phyloP scores from a whole-genome alignment of 257 asterid species.

The Euphrasia confusa region DNA sequence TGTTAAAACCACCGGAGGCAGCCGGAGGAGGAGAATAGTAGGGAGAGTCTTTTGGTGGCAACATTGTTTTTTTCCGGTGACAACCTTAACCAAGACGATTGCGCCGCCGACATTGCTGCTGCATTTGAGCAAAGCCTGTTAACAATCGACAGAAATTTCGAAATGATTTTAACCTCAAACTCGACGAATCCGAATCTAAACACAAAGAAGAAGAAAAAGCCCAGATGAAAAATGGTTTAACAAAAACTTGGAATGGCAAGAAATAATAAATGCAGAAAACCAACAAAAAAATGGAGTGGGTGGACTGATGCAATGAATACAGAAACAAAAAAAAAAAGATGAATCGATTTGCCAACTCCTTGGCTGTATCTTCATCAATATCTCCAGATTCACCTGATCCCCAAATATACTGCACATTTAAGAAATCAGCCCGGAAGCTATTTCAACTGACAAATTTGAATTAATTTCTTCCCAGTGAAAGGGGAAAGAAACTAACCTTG shows the following conservation, averaged over 20 bases:
- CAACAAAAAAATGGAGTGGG: conserved; percentile 26
- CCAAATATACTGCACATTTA: not conserved
- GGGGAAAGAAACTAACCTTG: conserved; percentile 45
- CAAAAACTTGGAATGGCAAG: conserved; percentile 16
- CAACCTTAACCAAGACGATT: conserved; percentile 12
- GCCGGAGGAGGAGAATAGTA: conserved; percentile 22
- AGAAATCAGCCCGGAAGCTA: conserved; percentile 14
- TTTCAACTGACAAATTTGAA: conserved; percentile 16
- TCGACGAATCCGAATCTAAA: not conserved
- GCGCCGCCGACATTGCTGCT: conserved; percentile 21
- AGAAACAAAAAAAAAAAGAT: not conserved
- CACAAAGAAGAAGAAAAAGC: not conserved
- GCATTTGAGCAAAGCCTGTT: not conserved
- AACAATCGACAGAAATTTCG: no score
- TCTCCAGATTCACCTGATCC: conserved; percentile 73
- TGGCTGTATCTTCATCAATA: conserved; percentile 80
- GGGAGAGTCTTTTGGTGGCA: conserved; percentile 28
- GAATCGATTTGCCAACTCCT: conserved; percentile 54
- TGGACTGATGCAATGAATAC: conserved; percentile 27
- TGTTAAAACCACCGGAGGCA: conserved; percentile 18
- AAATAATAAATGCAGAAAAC: conserved; percentile 26
- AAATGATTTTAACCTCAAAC: no score
- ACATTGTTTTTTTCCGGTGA: not conserved
- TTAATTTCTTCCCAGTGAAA: not conserved
- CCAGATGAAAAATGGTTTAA: conserved; percentile 18